Conservation (phyloP, 129 eudicot species). For the Flaveria brownii region DNA sequence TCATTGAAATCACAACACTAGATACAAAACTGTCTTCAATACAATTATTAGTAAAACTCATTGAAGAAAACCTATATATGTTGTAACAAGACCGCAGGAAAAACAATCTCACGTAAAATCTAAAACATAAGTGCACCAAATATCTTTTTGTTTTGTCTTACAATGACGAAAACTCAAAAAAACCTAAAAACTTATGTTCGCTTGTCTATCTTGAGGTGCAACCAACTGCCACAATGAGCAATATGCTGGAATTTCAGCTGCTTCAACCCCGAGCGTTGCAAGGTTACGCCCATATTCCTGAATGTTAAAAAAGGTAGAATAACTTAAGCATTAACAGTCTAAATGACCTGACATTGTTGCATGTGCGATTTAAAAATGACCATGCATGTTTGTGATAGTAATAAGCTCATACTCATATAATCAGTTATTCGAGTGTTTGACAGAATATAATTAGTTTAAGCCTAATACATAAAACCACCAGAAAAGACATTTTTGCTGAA, state of each 20-base stretch:
- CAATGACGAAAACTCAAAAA: slow-evolving; percentile 15
- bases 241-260: slow-evolving; percentile 73
- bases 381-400: background rate
- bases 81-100: slow-evolving; percentile 16
- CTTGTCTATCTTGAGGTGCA: slow-evolving; percentile 77
- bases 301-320: background rate
- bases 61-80: slow-evolving; percentile 25
- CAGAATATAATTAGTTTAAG: background rate
- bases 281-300: slow-evolving; percentile 95
- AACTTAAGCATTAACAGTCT: background rate
- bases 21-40: slow-evolving; percentile 37
- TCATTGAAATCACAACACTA: slow-evolving; percentile 33
- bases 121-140: slow-evolving; percentile 6
- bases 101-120: slow-evolving; percentile 24
- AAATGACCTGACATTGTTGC: background rate
- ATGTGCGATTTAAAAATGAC: background rate
- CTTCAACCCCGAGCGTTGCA: slow-evolving; percentile 74
- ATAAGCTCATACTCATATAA: background rate
- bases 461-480: background rate
- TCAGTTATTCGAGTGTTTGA: background rate
- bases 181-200: slow-evolving; percentile 58
- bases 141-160: background rate
- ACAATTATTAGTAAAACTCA: slow-evolving; percentile 24
- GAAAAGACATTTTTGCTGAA: background rate
- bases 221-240: slow-evolving; percentile 86